Evolutionary conservation across 148 eudicot species (phyloP).

Genomic region (Rhododendron williamsianum): DNA sequence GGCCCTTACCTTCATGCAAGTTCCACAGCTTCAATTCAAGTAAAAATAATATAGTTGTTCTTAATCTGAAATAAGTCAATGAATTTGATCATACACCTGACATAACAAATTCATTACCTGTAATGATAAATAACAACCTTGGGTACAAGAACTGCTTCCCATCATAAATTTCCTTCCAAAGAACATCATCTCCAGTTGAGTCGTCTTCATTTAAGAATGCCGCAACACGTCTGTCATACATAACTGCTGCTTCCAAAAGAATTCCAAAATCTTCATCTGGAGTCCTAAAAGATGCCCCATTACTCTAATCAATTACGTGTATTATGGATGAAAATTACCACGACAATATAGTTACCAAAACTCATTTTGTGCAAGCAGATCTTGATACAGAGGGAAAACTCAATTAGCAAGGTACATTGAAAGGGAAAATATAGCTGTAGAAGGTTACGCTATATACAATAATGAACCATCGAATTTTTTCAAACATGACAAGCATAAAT

Average conservation of each 20-base stretch:
- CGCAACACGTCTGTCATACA: conserved; percentile 97
- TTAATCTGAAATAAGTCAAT: background rate
- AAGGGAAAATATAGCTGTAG: background rate
- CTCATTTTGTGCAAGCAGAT: background rate
- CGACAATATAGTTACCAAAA: background rate
- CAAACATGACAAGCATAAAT: background rate
- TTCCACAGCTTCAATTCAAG: conserved; percentile 3
- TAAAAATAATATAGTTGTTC: background rate
- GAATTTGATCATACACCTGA: background rate
- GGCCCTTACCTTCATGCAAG: conserved; percentile 73
- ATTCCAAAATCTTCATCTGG: conserved; percentile 96
- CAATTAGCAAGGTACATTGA: background rate
- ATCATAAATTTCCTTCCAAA: conserved; percentile 53
- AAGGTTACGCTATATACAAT: background rate
- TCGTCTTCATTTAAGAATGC: conserved; percentile 78
- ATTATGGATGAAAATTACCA: background rate
- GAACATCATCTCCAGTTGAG: conserved; percentile 42
- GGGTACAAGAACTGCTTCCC: conserved; percentile 64
- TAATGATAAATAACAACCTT: conserved; percentile 80
- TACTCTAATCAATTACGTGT: background rate
- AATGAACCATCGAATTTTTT: background rate
- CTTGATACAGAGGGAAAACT: background rate
- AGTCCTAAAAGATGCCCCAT: conserved; percentile 52
- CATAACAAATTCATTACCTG: conserved; percentile 45
- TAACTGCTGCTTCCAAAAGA: conserved; percentile 94